Evolutionary conservation across 306 rosid species (phyloP), one percentile per base, ranked within the genome.

Genomic region (Pueraria montana): DNA sequence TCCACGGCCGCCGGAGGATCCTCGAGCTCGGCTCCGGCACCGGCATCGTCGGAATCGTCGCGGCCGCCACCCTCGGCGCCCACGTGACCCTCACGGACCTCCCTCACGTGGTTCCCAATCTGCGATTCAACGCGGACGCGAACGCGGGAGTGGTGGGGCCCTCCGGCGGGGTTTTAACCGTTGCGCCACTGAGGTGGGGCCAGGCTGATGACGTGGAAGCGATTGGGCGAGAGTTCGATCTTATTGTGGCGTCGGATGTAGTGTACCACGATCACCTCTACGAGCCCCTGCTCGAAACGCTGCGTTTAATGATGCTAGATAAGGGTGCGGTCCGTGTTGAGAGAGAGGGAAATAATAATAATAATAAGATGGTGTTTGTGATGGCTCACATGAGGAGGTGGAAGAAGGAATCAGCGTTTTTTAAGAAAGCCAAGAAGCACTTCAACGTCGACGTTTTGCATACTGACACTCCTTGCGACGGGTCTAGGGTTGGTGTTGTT

Each of bases 11-110:
- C 3, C 80, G 82, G 9, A 87, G 79, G 11, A 83, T 96, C 82
- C 92, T 96, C 18, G 98, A 94, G 83, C 92, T 96, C 45, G 99
- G 99, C 2, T 94, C 99, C 34, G 99, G 99, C 45, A 96, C 99
- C 5, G 99, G 98, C 26, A 84, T 96, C 2, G 96, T 94, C 1
- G 99, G 99, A 24, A 92, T 96, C 11, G 92, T 92, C 36, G 97
- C 99, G 21, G 98, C 96, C 7, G 90, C 81, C 7, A 87, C 92
- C 10, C 94, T 93, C 24, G 87, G 94, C 1, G 86, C 91, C 16
- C 68, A 66, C 38, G 99, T 96, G 67, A 96, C 94, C 16, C 74
- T 87, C 32, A 96, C 99, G 11, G 99, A 96, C 84, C 98, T 96
- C 40, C 94, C 95, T 10, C 96, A 91, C 79, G 98, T 94, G 11